These are phyloP conservation scores for Chaetoceros tenuissimus DNA, from an alignment of 108 stramenopile species.

Conservation along the genomic window DNA sequence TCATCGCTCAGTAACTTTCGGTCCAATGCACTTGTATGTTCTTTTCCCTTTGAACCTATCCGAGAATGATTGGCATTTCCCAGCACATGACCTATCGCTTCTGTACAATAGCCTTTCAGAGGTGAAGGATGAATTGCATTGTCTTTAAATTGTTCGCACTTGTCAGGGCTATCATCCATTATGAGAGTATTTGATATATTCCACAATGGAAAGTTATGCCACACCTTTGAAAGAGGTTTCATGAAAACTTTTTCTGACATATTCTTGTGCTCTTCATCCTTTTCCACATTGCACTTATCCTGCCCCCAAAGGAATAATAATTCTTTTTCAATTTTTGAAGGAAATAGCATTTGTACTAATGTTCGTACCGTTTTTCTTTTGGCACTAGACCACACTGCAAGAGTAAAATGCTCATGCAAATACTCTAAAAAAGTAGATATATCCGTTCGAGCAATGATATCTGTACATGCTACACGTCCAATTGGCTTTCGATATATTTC, in stretches of 20 bases:
- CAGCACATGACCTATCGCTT: too few species aligned
- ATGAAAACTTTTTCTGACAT: constrained; percentile 29
- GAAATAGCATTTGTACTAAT: constrained; percentile 42
- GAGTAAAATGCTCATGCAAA: constrained; percentile 41
- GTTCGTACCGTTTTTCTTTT: constrained; percentile 52
- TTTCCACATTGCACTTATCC: constrained; percentile 16
- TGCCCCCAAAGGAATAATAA: constrained; percentile 75
- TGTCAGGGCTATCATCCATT: constrained; percentile 76
- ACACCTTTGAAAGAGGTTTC: constrained; percentile 63
- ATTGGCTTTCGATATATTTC: constrained; percentile 22
- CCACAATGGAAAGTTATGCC: constrained; percentile 65
- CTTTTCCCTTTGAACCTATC: too few species aligned
- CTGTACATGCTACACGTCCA: constrained; percentile 47
- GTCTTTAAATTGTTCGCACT: constrained; percentile 32
- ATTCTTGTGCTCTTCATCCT: constrained; percentile 1
- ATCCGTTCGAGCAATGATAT: constrained; percentile 54
- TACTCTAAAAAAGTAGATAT: constrained; percentile 32
- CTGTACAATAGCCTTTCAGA: constrained; percentile 49
- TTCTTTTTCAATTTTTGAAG: constrained; percentile 24
- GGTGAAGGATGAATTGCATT: constrained; percentile 73
- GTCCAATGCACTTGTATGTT: too few species aligned
- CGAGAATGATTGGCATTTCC: too few species aligned
- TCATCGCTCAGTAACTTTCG: too few species aligned
- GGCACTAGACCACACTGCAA: constrained; percentile 80
- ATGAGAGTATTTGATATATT: constrained; percentile 61